Percentiles rank a stretch among this genome's conserved stretches.
Evolutionary conservation across 2,329 filamentous ascomycete species (phyloP).

Genomic region (Diplodia corticola): DNA sequence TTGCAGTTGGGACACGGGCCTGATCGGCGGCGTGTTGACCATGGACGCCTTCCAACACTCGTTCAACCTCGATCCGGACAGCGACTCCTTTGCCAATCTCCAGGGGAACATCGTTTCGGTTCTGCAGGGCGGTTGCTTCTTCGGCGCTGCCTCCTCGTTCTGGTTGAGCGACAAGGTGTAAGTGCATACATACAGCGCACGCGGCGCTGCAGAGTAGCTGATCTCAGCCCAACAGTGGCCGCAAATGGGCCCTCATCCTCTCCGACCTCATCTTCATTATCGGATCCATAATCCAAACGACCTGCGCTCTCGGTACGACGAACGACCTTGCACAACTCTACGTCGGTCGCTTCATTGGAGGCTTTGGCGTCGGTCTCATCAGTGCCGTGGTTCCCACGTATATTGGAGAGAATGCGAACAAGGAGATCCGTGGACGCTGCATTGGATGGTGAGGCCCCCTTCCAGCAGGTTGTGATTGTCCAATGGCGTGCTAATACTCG

Average conservation of each 20-base stretch:
- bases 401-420: constrained; percentile 49
- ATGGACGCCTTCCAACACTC: constrained; percentile 47
- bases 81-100: constrained; percentile 39
- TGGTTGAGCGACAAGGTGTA: constrained; percentile 44
- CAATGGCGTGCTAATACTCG: neutral
- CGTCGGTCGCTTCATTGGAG: constrained; percentile 46
- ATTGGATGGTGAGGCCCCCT: constrained; percentile 36
- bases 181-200: neutral
- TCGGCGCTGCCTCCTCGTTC: constrained; percentile 46
- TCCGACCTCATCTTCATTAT: constrained; percentile 47
- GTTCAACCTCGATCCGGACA: constrained; percentile 39
- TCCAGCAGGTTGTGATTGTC: neutral
- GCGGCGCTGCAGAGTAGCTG: neutral
- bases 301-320: constrained; percentile 38
- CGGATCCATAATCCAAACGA: constrained; percentile 45
- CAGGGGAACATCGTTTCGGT: constrained; percentile 49
- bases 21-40: constrained; percentile 42
- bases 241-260: constrained; percentile 44
- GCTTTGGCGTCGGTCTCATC: constrained; percentile 47
- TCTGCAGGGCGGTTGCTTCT: constrained; percentile 48
- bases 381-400: constrained; percentile 47
- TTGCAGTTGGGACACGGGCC: constrained; percentile 30
- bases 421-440: constrained; percentile 42
- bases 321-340: constrained; percentile 42
- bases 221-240: constrained; percentile 30